These are phyloP conservation scores for Verticillium nonalfalfae DNA, from an alignment of 2,329 filamentous ascomycete species.

Conservation along the genomic window DNA sequence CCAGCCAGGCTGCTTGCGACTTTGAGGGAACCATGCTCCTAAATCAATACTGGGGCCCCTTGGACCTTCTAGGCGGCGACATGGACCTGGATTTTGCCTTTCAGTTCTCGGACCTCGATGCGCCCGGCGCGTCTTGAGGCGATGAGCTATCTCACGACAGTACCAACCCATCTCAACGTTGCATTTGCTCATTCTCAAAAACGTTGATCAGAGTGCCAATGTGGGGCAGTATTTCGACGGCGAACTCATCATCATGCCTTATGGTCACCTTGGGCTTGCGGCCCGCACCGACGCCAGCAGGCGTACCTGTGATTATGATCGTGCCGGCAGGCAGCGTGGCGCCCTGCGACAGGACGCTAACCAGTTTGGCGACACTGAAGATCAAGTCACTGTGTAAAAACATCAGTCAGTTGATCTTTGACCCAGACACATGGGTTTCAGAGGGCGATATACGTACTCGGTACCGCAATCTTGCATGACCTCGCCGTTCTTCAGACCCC, in stretches of 20 bases:
- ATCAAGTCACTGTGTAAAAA: constrained; percentile 39
- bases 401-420: constrained; percentile 13
- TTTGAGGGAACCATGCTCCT: constrained; percentile 11
- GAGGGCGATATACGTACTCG: constrained; percentile 14
- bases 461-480: constrained; percentile 38
- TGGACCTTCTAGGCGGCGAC: constrained; percentile 16
- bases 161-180: not conserved
- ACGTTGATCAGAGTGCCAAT: constrained; percentile 35
- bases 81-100: constrained; percentile 15
- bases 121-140: not conserved
- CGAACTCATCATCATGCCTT: constrained; percentile 31
- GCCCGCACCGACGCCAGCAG: constrained; percentile 32
- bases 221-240: constrained; percentile 33
- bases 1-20: not conserved
- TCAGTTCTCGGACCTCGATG: constrained; percentile 14
- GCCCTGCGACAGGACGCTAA: constrained; percentile 35
- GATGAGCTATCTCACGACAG: not conserved
- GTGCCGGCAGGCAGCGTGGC: constrained; percentile 34
- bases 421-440: not conserved
- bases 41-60: constrained; percentile 18
- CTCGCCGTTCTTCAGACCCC: constrained; percentile 41
- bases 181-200: constrained; percentile 4
- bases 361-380: constrained; percentile 39
- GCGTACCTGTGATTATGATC: constrained; percentile 36
- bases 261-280: constrained; percentile 29